Conservation (phyloP, 2,329 filamentous ascomycete species). For the Arthrobotrys conoides region DNA sequence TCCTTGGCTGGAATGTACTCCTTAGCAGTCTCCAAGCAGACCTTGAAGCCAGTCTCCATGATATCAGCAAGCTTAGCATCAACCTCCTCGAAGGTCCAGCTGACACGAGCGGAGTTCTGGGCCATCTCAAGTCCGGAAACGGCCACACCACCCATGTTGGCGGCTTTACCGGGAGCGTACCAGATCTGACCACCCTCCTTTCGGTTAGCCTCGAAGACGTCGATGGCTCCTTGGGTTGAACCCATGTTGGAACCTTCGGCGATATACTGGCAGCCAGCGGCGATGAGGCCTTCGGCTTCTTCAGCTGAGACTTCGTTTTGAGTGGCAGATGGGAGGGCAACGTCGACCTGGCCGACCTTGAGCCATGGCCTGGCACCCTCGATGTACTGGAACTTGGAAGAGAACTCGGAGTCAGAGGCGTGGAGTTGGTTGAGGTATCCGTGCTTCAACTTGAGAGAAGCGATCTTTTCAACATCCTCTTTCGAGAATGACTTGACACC, state of each 20-base stretch:
- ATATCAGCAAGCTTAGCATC: slow-evolving; percentile 91
- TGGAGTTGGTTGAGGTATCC: slow-evolving; percentile 81
- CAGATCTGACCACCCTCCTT: slow-evolving; percentile 80
- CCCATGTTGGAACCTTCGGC: slow-evolving; percentile 99
- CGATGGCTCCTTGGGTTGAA: slow-evolving; percentile 94
- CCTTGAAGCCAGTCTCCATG: slow-evolving; percentile 94
- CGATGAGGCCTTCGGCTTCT: slow-evolving; percentile 86
- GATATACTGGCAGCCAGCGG: slow-evolving; percentile 83
- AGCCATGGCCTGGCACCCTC: slow-evolving; percentile 90
- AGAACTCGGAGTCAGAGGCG: slow-evolving; percentile 72
- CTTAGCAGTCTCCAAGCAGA: slow-evolving; percentile 89
- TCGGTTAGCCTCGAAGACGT: slow-evolving; percentile 85
- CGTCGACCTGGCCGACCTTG: slow-evolving; percentile 88
- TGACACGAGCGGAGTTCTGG: slow-evolving; percentile 90
- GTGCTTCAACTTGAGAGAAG: slow-evolving; percentile 86
- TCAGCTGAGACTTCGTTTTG: slow-evolving; percentile 97
- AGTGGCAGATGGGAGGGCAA: slow-evolving; percentile 92
- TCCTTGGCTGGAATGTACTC: slow-evolving; percentile 84
- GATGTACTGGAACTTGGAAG: slow-evolving; percentile 84
- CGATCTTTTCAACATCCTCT: slow-evolving; percentile 83
- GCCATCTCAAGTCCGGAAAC: slow-evolving; percentile 99
- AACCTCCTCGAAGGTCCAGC: slow-evolving; percentile 90
- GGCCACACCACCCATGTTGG: slow-evolving; percentile 96
- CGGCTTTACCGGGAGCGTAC: slow-evolving; percentile 97
- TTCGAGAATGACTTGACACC: slow-evolving; percentile 80